Conservation (phyloP, 148 eudicot species). For the Fallopia convolvulus region DNA sequence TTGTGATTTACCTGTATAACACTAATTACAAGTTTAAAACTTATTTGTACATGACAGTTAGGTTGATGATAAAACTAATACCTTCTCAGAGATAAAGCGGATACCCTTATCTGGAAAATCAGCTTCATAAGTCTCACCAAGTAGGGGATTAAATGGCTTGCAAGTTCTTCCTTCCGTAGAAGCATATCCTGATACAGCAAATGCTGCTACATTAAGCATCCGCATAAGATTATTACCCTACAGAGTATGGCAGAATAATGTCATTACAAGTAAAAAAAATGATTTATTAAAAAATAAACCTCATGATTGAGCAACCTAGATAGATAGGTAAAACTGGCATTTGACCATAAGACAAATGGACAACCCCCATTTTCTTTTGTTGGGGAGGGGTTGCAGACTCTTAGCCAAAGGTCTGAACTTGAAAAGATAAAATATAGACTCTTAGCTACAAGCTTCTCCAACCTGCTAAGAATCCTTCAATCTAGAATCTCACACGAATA, state of each 20-base stretch:
- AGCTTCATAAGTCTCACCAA: constrained; percentile 42
- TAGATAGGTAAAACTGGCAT: not conserved
- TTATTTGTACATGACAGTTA: not conserved
- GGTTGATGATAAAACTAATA: constrained; percentile 7
- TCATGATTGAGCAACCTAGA: not conserved
- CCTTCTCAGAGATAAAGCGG: constrained; percentile 29
- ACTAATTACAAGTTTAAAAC: not conserved
- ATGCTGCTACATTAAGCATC: constrained; percentile 36
- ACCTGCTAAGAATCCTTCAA: not conserved
- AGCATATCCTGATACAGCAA: constrained; percentile 41
- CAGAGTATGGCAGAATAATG: not conserved
- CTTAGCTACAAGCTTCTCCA: not conserved
- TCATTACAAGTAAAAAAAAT: not conserved
- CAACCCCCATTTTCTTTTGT: not conserved
- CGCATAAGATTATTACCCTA: constrained; percentile 36
- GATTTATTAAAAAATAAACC: not conserved
- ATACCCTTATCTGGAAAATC: constrained; percentile 35
- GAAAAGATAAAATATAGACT: not conserved
- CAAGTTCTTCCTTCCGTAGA: constrained; percentile 32
- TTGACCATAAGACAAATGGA: not conserved
- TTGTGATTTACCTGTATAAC: not conserved
- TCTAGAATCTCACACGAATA: not conserved
- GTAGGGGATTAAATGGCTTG: constrained; percentile 37
- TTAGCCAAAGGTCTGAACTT: not conserved
- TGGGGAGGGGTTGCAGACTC: not conserved